Base-by-base conservation (phyloP, 805 yeast genomes). In the Metschnikowia dekortorum region DNA sequence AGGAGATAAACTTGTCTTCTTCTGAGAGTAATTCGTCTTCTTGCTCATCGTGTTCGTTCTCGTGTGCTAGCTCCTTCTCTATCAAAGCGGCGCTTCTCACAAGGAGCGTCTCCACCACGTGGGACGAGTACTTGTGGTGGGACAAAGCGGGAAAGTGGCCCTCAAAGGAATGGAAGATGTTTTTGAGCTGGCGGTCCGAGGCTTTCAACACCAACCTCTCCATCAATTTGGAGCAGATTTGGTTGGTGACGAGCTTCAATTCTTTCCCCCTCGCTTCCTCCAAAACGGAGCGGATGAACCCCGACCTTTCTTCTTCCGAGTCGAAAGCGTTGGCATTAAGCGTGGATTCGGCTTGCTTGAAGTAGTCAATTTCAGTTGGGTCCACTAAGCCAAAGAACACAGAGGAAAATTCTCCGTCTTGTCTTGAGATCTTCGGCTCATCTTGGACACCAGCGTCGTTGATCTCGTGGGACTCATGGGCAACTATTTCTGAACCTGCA, bases 241-340 rank as follows among this genome's bases (percentile, higher is more conserved):
- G 97, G 62, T 92, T 91, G 2, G 97, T 92, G 4, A 87, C 96
- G 38, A 92, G 75, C 67, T 94, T 92, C 58, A 94, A 73, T 67
- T 92, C 98, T 60, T 91, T 90, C 2, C 96, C 97, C 44, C 78
- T 75, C 22, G 90, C 80, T 70, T 94, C 99, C 56, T 85, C 92
- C 57, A 91, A 76, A 1, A 92, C 87, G 59, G 94, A 84, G 2
- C 78, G 67, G 31, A 89, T 83, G 61, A 92, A 90, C 1, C 85
- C 84, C 7, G 65, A 67, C 57, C 84, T 79, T 55, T 91, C 97
- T 48, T 88, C 96, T 4, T 79, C 75, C 14, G 75, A 69, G 16
- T 80, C 87, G 62, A 92, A 89, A 0, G 94, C 85, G 67, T 90
- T 83, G 38, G 89, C 78, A 42, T 90, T 84, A 39, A 92, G 73